phyloP scores from a whole-genome alignment of 2,329 filamentous ascomycete species.

The Colletotrichum tanaceti region DNA sequence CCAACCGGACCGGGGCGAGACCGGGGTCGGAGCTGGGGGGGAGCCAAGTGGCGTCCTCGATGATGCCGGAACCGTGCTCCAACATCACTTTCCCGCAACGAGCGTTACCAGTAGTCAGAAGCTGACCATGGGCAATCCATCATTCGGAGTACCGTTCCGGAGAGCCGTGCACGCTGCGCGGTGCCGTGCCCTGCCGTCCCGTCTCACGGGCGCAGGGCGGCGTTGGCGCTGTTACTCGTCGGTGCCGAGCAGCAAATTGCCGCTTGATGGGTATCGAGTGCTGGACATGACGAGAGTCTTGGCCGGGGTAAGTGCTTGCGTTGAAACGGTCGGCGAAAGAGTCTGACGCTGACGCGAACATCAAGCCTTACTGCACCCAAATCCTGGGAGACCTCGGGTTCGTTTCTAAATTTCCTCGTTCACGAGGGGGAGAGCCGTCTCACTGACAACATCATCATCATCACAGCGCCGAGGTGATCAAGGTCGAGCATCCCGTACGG shows the following conservation, averaged over 20 bases:
- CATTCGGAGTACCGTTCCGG: not conserved
- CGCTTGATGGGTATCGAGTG: slow-evolving; percentile 87
- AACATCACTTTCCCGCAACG: slow-evolving; percentile 21
- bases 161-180: slow-evolving; percentile 10
- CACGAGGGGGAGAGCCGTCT: slow-evolving; percentile 25
- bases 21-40: slow-evolving; percentile 36
- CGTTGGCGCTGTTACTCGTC: slow-evolving; percentile 46
- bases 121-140: slow-evolving; percentile 1
- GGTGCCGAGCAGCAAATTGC: slow-evolving; percentile 56
- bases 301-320: slow-evolving; percentile 75
- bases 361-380: slow-evolving; percentile 94
- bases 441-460: slow-evolving; percentile 45
- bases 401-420: slow-evolving; percentile 49
- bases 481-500: slow-evolving; percentile 91
- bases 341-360: not conserved
- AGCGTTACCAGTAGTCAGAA: not conserved
- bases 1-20: slow-evolving; percentile 35
- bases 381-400: slow-evolving; percentile 97
- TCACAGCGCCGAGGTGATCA: slow-evolving; percentile 90
- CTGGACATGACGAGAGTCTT: slow-evolving; percentile 97
- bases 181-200: not conserved
- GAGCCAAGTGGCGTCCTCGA: slow-evolving; percentile 15
- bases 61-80: slow-evolving; percentile 13
- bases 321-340: not conserved
- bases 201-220: slow-evolving; percentile 41